Conservation (phyloP, 305 asterid species). For the Fraxinus paxiana region DNA sequence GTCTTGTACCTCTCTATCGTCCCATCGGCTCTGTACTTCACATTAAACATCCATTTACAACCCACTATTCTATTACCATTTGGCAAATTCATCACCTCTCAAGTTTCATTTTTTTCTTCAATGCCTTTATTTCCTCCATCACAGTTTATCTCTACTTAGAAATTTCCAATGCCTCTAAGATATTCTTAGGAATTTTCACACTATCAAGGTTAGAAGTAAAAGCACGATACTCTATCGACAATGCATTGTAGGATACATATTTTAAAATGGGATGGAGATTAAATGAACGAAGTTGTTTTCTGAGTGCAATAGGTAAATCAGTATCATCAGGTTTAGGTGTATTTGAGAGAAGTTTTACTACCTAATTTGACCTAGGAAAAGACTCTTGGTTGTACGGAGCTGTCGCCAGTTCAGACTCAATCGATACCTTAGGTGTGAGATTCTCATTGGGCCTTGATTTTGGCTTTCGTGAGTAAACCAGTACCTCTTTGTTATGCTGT, state of each 20-base stretch:
- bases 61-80: no score
- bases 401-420: background rate
- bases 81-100: background rate
- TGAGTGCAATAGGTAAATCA: background rate
- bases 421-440: background rate
- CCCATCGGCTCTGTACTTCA: background rate
- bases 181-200: background rate
- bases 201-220: background rate
- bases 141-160: no score
- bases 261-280: background rate
- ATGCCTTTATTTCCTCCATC: no score
- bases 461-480: background rate
- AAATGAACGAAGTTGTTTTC: background rate
- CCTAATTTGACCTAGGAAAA: background rate
- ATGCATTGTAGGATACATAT: background rate
- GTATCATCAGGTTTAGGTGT: background rate
- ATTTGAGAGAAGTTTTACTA: background rate
- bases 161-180: background rate
- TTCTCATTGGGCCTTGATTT: background rate
- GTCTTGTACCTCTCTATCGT: background rate
- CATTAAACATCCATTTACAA: background rate
- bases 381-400: background rate
- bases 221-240: background rate
- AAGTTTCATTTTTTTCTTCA: background rate
- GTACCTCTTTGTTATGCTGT: background rate